Evolutionary conservation across 352 stramenopile genomes (phyloP), one percentile per base, ranked within the genome.

Genomic region (Globisporangium uncinulatum): DNA sequence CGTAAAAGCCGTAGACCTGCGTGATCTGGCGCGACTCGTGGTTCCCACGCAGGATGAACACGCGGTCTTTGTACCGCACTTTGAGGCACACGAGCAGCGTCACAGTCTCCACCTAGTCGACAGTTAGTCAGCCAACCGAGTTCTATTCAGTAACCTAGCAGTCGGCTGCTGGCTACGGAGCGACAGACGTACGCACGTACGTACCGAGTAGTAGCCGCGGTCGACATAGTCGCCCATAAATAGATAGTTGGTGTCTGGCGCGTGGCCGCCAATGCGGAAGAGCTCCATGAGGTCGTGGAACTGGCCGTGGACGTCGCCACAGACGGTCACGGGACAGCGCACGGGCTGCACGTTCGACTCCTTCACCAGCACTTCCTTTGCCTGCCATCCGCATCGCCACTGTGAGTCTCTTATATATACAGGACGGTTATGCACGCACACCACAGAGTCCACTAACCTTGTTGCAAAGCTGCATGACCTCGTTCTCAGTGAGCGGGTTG

Each of bases 221-320:
- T 99, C 97, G n/a, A 99, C 97, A 67, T 99, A 99, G 77, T 99
- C 97, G 45, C 97, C 97, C 89, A 99, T 97, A 71, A 99, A 99
- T 54, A 99, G 74, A 77, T 99, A 99, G 74, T 99, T 99, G 15
- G 95, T 97, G 66, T 96, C 79, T 15, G 89, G 89, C 32, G 78
- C 67, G 52, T 97, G 77, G 39, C 89, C 89, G 24, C 89, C 89
- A 51, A 97, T 96, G 46, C 81, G 65, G 57, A 86, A 87, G 17
- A 84, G 70, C 57, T 83, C 73, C 73, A 84, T 80, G 54, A 87
- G 70, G 53, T 84, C 73, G 63, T 83, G 73, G 65, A 86, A 87
- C 60, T 86, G 77, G 55, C 73, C 75, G 63, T 87, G 75, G 15
- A 83, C 71, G 63, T 83, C 70, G 54, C 73, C 73, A 61, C 95